Conservation (phyloP, 2,329 filamentous ascomycete genomes). For the Beauveria varroae region DNA sequence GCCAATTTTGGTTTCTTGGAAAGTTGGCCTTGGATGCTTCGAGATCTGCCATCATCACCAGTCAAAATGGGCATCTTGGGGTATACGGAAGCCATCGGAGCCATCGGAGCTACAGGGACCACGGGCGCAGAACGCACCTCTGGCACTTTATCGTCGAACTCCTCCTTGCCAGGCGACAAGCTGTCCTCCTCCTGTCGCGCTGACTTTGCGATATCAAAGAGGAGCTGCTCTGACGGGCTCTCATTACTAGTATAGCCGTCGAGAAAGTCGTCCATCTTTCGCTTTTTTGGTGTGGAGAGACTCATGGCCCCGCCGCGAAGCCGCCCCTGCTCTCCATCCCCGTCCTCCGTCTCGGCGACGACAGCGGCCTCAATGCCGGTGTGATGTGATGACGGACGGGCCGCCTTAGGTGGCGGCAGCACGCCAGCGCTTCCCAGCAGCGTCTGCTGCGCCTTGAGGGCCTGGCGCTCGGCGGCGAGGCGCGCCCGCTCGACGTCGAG, state of each 20-base stretch:
- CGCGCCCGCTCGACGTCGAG: slow-evolving; percentile 31
- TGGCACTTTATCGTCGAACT: neutral
- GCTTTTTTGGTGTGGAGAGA: slow-evolving; percentile 29
- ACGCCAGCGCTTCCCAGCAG: neutral
- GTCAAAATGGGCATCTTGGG: neutral
- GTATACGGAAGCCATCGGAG: neutral
- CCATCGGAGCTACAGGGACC: neutral
- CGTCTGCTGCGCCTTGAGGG: neutral
- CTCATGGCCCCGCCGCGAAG: slow-evolving; percentile 27
- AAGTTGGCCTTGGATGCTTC: neutral
- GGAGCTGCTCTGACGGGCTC: slow-evolving; percentile 22
- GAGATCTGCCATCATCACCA: neutral
- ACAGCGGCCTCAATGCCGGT: slow-evolving; percentile 23
- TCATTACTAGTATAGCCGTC: slow-evolving; percentile 14
- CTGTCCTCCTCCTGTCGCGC: neutral
- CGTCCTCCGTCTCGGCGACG: slow-evolving; percentile 20
- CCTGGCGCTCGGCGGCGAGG: slow-evolving; percentile 19
- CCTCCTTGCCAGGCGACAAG: neutral
- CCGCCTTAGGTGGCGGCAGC: neutral
- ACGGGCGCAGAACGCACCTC: neutral
- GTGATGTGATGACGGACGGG: neutral
- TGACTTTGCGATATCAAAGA: slow-evolving; percentile 1
- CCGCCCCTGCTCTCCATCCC: slow-evolving; percentile 15
- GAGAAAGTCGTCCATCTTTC: slow-evolving; percentile 14
- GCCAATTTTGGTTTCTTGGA: neutral